A percentile compares a stretch with the other conserved stretches of the same genome.
Conservation (phyloP, 345 rosid genomes). For the Geranium brycei region DNA sequence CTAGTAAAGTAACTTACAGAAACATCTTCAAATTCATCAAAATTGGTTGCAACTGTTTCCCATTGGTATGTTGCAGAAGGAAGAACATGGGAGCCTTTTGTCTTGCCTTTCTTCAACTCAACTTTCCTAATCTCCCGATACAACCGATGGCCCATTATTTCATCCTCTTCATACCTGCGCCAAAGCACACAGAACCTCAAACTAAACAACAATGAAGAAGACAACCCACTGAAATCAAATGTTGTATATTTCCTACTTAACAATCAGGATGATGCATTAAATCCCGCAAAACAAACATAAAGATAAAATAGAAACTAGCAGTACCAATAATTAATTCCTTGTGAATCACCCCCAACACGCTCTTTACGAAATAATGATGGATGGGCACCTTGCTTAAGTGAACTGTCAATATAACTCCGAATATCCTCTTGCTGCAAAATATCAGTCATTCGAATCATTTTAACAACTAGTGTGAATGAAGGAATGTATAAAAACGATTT, state of each 20-base stretch:
- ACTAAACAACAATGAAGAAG: background rate
- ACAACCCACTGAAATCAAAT: background rate
- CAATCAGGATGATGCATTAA: background rate
- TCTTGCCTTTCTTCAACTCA: constrained; percentile 63
- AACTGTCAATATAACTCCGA: constrained; percentile 75
- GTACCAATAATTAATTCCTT: constrained; percentile 88
- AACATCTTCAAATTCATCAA: constrained; percentile 86
- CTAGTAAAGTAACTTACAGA: constrained; percentile 29
- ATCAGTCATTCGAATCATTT: constrained; percentile 1
- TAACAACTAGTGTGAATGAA: background rate
- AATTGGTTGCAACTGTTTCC: constrained; percentile 95
- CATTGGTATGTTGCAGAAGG: constrained; percentile 62
- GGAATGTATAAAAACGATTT: too few species aligned
- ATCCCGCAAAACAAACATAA: constrained; percentile 1
- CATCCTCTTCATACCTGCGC: constrained; percentile 90
- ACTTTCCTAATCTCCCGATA: constrained; percentile 85
- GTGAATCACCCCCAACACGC: constrained; percentile 90
- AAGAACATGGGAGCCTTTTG: constrained; percentile 72
- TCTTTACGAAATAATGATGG: constrained; percentile 81
- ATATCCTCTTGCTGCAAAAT: constrained; percentile 91
- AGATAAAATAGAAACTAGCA: constrained; percentile 2
- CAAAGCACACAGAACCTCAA: constrained; percentile 15
- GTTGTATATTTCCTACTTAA: background rate
- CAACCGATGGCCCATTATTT: constrained; percentile 78
- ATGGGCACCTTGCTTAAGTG: constrained; percentile 72